Percentiles rank a stretch among this genome's conserved stretches.
Evolutionary conservation across 805 yeast genomes (phyloP).

Genomic region (Candida saitoana): DNA sequence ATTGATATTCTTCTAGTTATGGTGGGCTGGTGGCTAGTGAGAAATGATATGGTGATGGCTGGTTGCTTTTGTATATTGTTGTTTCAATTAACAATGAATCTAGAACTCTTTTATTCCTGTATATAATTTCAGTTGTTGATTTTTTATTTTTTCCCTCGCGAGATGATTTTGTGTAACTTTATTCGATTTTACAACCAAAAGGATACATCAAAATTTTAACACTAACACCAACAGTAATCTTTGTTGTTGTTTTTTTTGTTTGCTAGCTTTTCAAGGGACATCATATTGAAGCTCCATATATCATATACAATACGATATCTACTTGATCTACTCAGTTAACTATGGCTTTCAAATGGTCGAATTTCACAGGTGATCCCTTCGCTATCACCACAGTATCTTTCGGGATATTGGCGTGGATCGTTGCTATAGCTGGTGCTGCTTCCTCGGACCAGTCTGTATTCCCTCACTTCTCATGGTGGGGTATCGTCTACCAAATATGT

Average conservation of each 20-base stretch:
- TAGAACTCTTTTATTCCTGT: neutral
- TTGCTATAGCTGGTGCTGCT: conserved; percentile 84
- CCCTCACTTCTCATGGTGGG: conserved; percentile 97
- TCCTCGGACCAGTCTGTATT: conserved; percentile 36
- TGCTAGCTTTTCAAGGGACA: no score
- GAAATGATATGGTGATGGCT: no score
- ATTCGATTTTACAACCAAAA: no score
- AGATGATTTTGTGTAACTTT: neutral
- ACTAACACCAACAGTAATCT: no score
- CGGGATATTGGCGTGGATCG: conserved; percentile 75
- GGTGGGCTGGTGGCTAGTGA: no score
- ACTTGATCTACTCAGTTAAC: neutral
- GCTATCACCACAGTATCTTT: conserved; percentile 78
- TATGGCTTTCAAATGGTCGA: conserved; percentile 42
- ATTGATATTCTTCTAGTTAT: no score
- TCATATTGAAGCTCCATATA: no score
- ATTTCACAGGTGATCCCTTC: conserved; percentile 78
- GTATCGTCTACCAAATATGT: conserved; percentile 72
- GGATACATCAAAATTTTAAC: no score
- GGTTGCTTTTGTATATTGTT: no score
- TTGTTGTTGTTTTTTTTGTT: neutral
- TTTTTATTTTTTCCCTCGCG: neutral
- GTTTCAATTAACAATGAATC: neutral
- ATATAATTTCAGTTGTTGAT: neutral
- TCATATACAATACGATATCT: neutral